phyloP scores from a whole-genome alignment of 208 protist species.

The Crithidia fasciculata region DNA sequence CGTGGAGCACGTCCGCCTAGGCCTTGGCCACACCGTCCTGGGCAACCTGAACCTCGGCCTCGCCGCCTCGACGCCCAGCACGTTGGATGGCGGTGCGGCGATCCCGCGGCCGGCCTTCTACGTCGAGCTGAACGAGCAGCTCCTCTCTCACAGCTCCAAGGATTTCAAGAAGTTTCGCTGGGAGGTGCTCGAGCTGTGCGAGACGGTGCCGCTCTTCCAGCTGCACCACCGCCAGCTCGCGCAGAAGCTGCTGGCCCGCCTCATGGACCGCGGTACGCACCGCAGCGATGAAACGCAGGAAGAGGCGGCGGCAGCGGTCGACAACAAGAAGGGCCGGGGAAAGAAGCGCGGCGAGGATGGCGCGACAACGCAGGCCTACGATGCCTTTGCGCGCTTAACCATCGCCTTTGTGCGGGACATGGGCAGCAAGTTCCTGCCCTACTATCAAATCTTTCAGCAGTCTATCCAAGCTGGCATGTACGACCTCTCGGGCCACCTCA shows the following conservation, averaged over 20 bases:
- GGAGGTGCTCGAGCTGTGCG: conserved; percentile 76
- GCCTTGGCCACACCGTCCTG: conserved; percentile 83
- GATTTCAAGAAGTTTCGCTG: conserved; percentile 89
- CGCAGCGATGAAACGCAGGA: conserved; percentile 9
- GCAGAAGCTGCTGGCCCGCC: conserved; percentile 60
- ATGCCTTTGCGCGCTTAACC: conserved; percentile 80
- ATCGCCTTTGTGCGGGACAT: conserved; percentile 87
- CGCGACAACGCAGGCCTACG: conserved; percentile 65
- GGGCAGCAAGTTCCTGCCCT: conserved; percentile 73
- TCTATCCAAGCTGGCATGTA: conserved; percentile 81
- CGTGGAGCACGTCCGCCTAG: conserved; percentile 89
- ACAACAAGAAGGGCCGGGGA: conserved; percentile 6
- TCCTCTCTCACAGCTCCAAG: conserved; percentile 77
- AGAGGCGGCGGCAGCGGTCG: not conserved
- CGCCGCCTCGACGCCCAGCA: conserved; percentile 31
- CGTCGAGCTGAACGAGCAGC: conserved; percentile 82
- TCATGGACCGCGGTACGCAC: conserved; percentile 57
- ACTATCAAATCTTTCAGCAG: conserved; percentile 88
- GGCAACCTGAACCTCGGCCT: conserved; percentile 78
- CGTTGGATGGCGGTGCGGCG: conserved; percentile 13
- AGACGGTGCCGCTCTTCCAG: conserved; percentile 71
- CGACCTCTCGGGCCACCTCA: conserved; percentile 62
- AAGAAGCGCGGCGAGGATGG: conserved; percentile 13
- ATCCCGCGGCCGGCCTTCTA: conserved; percentile 64
- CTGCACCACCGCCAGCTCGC: conserved; percentile 81